These are phyloP conservation scores for Lignosus rhinocerotis DNA, from an alignment of 1,284 basidiomycete species.

Conservation along the genomic window DNA sequence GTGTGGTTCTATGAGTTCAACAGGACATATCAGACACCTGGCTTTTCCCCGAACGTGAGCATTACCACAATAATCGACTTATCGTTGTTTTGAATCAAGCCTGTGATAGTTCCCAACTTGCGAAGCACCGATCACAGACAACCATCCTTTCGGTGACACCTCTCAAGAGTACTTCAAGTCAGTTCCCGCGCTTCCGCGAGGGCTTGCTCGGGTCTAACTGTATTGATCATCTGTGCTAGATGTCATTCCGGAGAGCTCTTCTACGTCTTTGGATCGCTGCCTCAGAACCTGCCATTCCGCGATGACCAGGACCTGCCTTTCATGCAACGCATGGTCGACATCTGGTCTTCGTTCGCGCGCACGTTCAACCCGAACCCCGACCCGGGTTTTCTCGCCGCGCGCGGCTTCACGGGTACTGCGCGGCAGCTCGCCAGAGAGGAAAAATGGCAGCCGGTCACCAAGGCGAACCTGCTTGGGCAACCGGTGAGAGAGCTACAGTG, in stretches of 20 bases:
- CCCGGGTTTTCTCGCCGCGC: conserved; percentile 35
- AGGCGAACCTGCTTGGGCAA: conserved; percentile 17
- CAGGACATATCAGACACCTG: conserved; percentile 37
- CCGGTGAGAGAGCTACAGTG: conserved; percentile 31
- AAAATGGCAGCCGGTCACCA: conserved; percentile 29
- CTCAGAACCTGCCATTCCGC: conserved; percentile 37
- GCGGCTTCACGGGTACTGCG: conserved; percentile 30
- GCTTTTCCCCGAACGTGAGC: conserved; percentile 37
- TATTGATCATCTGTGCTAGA: conserved; percentile 13
- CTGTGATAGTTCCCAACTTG: conserved; percentile 32
- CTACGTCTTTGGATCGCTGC: conserved; percentile 40
- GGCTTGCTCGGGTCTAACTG: background rate
- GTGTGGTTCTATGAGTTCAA: conserved; percentile 42
- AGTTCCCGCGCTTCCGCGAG: background rate
- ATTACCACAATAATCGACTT: background rate
- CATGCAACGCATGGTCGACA: conserved; percentile 38
- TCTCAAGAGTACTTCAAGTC: conserved; percentile 35
- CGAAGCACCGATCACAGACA: conserved; percentile 34
- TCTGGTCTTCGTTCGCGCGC: conserved; percentile 42
- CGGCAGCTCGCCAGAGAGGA: conserved; percentile 24
- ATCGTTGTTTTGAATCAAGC: background rate
- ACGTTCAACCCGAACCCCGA: conserved; percentile 44
- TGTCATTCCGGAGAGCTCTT: conserved; percentile 44
- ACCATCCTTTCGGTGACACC: conserved; percentile 39
- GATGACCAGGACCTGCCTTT: conserved; percentile 40